Evolutionary conservation across 305 asterid genomes (phyloP), one percentile per base, ranked within the genome.

Genomic region (Fraxinus ornus): DNA sequence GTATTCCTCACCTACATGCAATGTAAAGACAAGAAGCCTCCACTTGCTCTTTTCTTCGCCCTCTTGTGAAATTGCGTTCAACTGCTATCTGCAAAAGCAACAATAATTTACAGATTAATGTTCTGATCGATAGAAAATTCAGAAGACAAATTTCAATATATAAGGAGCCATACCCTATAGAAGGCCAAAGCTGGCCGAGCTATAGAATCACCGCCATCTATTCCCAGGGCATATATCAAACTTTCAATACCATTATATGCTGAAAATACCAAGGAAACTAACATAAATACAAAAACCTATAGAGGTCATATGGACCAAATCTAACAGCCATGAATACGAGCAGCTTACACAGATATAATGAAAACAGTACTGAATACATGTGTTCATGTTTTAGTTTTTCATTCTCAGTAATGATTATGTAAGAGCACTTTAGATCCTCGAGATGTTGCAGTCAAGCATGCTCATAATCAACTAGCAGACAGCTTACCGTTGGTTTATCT

Each of bases 21-120:
- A 93, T 91, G 86, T 94, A 94, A 77, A 94, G 91, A 88, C 95
- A 91, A 85, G 97, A 89, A 81, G 97, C 97, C 82, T 86, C 89
- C 75, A 94, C 98, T 86, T 86, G 97, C 72, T 90, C 95, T 86
- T 85, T 93, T 89, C 93, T 91, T 79, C 98, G 95, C 24, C 98
- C 98, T 89, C 89, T 91, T 41, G 98, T 94, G 89, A 92, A 92
- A 81, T 82, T 87, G 64, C 90, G 89, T 55, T 91, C 93, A 57
- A 91, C 71, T 80, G 93, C 97, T 79, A 90, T 85, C 94, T 94
- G 85, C 77, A 83, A 84, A 81, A 70, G 74, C 76, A 76, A 83
- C 71, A 68, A 66, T 35, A 78, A 76, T 52, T 81, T 32, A 49
- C 22, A 8, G 28, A 68, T 5, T 22, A 84, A 77, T 28, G 76